Evolutionary conservation across 305 asterid genomes (phyloP), one percentile per base, ranked within the genome.

Genomic region (Fraxinus paxiana): DNA sequence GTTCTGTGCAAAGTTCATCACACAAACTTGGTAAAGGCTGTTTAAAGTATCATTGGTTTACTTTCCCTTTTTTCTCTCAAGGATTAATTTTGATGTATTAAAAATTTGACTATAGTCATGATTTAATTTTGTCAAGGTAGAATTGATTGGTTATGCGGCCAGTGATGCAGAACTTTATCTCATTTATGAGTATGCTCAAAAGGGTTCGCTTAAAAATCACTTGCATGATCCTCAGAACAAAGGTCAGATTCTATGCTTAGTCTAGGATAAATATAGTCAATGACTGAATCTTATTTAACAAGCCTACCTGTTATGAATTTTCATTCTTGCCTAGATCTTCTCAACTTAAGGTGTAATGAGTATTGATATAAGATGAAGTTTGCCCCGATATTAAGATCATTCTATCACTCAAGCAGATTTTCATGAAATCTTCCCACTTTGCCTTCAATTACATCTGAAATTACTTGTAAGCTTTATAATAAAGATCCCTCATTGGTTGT

Each of bases 1-100:
- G 96, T 94, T 84, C 90, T 96, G 3, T 96, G 99, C 94, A 94
- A 89, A 91, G 99, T 96, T 86, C 99, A 96, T 82, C 99, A 96
- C 81, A 82, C 97, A 26, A 96, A 96, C 88, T 84, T 96, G 99
- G 99, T 96, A 92, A 88, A 22, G 81, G 75, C 88, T 79, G 59
- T 63, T 77, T 24, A 31, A 43, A 22, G 73, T 38, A 10, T 4
- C 65, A 48, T 22, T 5, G 73, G 20, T 67, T 34, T 26, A 30
- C 33, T 56, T 73, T 48, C 4, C 13, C 26, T 56, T 70, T 34
- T 71, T 71, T 1, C 8, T 35, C 54, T 54, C 74, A 26, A 26
- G 35, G 54, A 74, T 6, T 20, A 74, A 5, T 37, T 9, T 10
- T 33, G 2, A 38, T 70, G 18, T 28, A 78, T 24, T 31, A 24